These are phyloP conservation scores for Wallacemonas rigidus DNA, from an alignment of 208 protist genomes.

Conservation along the genomic window DNA sequence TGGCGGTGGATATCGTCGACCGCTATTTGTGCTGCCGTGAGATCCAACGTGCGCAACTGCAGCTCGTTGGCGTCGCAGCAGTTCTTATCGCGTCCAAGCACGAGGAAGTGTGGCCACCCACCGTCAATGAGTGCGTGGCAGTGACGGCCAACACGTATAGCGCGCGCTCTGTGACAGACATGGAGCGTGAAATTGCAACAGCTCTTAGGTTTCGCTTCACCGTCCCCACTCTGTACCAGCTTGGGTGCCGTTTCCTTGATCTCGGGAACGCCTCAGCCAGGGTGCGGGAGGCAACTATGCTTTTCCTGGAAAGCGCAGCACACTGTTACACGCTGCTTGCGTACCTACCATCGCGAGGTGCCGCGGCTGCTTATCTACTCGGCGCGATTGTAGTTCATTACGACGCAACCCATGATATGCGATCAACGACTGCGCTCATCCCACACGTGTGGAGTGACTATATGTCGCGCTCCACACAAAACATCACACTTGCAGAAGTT, in stretches of 20 bases:
- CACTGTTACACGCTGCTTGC: constrained; percentile 66
- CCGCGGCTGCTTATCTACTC: constrained; percentile 58
- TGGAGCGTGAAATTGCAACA: constrained; percentile 71
- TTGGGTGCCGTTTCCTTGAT: constrained; percentile 58
- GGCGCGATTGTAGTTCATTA: constrained; percentile 43
- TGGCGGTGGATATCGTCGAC: constrained; percentile 97
- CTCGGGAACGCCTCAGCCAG: constrained; percentile 16
- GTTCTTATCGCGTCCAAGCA: constrained; percentile 91
- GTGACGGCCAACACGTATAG: constrained; percentile 92
- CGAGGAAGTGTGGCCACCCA: constrained; percentile 90
- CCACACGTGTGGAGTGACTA: constrained; percentile 49
- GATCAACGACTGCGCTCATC: constrained; percentile 12
- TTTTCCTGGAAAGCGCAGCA: constrained; percentile 73
- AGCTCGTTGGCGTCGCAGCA: constrained; percentile 88
- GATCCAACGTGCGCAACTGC: constrained; percentile 69
- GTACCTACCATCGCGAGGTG: constrained; percentile 68
- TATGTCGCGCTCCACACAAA: constrained; percentile 31
- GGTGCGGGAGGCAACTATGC: constrained; percentile 49
- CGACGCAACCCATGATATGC: constrained; percentile 27
- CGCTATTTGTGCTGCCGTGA: constrained; percentile 75
- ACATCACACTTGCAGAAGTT: constrained; percentile 56
- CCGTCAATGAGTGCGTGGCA: constrained; percentile 92
- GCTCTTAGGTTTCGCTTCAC: constrained; percentile 72
- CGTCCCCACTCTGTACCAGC: constrained; percentile 72
- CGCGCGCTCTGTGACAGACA: constrained; percentile 70